Evolutionary conservation across 345 rosid genomes (phyloP).

Genomic region (Arabis alpina): DNA sequence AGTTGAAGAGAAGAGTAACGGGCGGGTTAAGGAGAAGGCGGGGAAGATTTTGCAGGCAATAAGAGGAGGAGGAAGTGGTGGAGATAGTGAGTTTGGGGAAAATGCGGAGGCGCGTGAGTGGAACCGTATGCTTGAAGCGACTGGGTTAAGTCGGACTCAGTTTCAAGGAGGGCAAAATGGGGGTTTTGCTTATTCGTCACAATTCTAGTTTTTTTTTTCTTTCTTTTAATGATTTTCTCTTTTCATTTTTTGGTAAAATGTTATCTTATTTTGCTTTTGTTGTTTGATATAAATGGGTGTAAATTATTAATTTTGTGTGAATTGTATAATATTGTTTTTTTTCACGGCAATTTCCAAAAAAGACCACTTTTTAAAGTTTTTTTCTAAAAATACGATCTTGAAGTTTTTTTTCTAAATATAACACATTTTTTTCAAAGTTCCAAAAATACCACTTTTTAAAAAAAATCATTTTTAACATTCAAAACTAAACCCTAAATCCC

Average conservation of each 20-base stretch:
- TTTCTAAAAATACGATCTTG: too few relatives aligned
- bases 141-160: conserved; percentile 52
- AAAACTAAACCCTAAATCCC: too few relatives aligned
- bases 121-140: conserved; percentile 67
- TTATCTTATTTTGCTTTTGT: not conserved
- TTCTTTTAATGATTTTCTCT: not conserved
- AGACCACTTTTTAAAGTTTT: too few relatives aligned
- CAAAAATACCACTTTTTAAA: too few relatives aligned
- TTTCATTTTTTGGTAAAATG: conserved; percentile 28
- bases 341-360: too few relatives aligned
- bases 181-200: conserved; percentile 49
- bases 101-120: conserved; percentile 53
- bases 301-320: conserved; percentile 38
- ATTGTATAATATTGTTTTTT: conserved; percentile 20
- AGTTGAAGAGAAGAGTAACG: conserved; percentile 58
- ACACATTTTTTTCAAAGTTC: too few relatives aligned
- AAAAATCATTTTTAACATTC: too few relatives aligned
- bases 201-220: conserved; percentile 44
- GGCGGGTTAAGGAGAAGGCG: conserved; percentile 63
- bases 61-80: conserved; percentile 50
- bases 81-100: conserved; percentile 44
- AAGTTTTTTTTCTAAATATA: too few relatives aligned
- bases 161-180: conserved; percentile 45
- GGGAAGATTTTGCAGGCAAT: conserved; percentile 62
- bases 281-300: conserved; percentile 34